A percentile compares a stretch with the other conserved stretches of the same genome.
These are phyloP conservation scores for Cryptosporidium ubiquitum DNA, from an alignment of 169 alveolate species.

Conservation along the genomic window DNA sequence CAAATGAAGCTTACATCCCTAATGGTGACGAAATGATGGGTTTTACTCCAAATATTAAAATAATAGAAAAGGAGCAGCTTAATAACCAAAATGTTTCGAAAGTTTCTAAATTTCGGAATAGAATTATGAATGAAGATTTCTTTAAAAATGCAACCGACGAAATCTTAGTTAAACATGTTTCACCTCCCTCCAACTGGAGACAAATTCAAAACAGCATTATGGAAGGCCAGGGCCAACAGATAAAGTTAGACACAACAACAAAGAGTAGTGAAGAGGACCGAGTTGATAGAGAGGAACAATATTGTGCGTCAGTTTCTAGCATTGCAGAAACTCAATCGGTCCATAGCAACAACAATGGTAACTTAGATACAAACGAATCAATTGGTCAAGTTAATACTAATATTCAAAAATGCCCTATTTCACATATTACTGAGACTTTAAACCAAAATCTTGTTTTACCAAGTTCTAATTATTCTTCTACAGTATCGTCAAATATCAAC, in stretches of 20 bases:
- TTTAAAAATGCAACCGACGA: constrained; percentile 72
- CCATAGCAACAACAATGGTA: not conserved
- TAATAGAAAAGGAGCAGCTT: not conserved
- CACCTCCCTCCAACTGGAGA: constrained; percentile 69
- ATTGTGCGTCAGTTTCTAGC: not conserved
- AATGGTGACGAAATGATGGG: constrained; percentile 1
- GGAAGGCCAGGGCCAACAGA: not conserved
- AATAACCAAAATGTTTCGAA: constrained; percentile 17
- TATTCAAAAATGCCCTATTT: not conserved
- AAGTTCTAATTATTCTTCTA: not conserved
- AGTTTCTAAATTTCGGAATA: not conserved
- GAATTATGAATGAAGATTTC: constrained; percentile 49
- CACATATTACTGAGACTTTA: not conserved
- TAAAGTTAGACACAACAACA: not conserved
- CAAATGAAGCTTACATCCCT: constrained; percentile 66
- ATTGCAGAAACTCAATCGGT: not conserved
- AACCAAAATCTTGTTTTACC: not conserved
- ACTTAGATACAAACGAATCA: not conserved
- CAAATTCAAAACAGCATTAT: not conserved
- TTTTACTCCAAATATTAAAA: not conserved
- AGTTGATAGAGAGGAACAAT: constrained; percentile 7
- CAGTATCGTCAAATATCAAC: not conserved
- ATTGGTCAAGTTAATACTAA: not conserved
- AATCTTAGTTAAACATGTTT: constrained; percentile 31
- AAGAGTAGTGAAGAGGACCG: not conserved